Base-by-base conservation (phyloP, 768 basidiomycete genomes). In the Psilocybe sp. region DNA sequence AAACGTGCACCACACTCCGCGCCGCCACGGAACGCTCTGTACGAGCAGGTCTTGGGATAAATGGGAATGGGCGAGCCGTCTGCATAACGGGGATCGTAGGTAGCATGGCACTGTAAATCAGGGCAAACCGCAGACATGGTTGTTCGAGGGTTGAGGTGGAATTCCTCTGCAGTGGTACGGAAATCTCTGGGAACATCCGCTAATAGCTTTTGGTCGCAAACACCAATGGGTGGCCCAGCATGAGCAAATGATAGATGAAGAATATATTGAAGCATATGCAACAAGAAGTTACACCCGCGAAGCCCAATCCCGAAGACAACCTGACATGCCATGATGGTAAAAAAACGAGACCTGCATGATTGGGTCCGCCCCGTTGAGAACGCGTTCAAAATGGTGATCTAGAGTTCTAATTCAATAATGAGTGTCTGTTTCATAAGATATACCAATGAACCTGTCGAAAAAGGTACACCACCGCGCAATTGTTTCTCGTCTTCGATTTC, bases 81-180 rank as follows among this genome's bases (percentile, higher is more conserved):
- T 15, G 42, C 32, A 37, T 31, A 46, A 3, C 19, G 37, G 1
- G 51, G 51, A 16, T 43, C 23, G 16, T 52, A 52, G 15, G 51
- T 42, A 9, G 40, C 40, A 42, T 55, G 46, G 8, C 54, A 51
- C 5, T 46, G 3, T 2, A 28, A 12, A 33, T 57, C 28, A 6
- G 55, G 55, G 19, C 55, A 57, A 12, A 57, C 49, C 4, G 55
- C 49, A 33, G 35, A 47, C 8, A 53, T 44, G 2, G 40, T 49
- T 4, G 31, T 39, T 15, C 46, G 36, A 12, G 49, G n/a, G 12
- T 53, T 40, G 9, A 57, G 40, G 31, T 42, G 33, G 28, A 57
- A 51, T 15, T 48, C 35, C 16, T 46, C 37, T 9, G 42, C 47
- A 6, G 45, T 47, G 2, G 46, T 41, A 2, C 40, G 49, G 16